Percentiles rank a stretch among this genome's conserved stretches.
Evolutionary conservation across 2,329 filamentous ascomycete genomes (phyloP).

Genomic region (Beauveria brongniartii): DNA sequence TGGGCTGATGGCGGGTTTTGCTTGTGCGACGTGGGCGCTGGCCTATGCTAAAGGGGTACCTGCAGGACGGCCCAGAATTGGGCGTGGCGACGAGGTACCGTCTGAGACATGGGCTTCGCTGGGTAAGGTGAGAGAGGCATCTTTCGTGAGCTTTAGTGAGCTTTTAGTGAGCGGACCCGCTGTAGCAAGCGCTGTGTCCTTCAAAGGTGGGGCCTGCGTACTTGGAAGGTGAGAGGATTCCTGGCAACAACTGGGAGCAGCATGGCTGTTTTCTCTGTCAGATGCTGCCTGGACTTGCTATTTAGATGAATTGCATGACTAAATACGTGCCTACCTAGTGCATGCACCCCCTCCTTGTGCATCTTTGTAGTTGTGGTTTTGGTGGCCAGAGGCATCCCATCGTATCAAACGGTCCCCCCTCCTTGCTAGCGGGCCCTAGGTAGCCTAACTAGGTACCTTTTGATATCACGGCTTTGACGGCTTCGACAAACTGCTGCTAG

Average conservation of each 20-base stretch:
- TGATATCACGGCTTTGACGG: background rate
- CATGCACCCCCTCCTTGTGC: background rate
- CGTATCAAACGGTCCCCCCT: too few relatives aligned
- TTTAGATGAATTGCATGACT: too few relatives aligned
- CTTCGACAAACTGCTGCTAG: background rate
- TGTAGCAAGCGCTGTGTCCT: background rate
- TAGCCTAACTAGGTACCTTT: too few relatives aligned
- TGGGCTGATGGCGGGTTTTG: background rate
- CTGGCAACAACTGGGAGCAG: too few relatives aligned
- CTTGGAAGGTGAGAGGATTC: background rate
- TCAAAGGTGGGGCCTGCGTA: background rate
- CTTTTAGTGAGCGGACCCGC: slow-evolving; percentile 2
- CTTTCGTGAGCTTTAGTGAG: background rate
- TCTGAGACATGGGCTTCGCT: background rate
- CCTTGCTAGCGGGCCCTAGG: background rate
- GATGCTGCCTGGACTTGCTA: too few relatives aligned
- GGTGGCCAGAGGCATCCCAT: too few relatives aligned
- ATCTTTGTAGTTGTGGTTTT: too few relatives aligned
- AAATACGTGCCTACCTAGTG: background rate
- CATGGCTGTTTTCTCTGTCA: too few relatives aligned
- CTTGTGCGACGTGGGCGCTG: background rate
- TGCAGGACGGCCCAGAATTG: background rate
- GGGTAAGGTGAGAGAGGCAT: background rate
- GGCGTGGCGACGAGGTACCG: background rate
- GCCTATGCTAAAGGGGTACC: background rate